Percentiles rank a stretch among this genome's conserved stretches.
These are phyloP conservation scores for Wickerhamomyces chambardii DNA, from an alignment of 805 yeast genomes.

Conservation along the genomic window DNA sequence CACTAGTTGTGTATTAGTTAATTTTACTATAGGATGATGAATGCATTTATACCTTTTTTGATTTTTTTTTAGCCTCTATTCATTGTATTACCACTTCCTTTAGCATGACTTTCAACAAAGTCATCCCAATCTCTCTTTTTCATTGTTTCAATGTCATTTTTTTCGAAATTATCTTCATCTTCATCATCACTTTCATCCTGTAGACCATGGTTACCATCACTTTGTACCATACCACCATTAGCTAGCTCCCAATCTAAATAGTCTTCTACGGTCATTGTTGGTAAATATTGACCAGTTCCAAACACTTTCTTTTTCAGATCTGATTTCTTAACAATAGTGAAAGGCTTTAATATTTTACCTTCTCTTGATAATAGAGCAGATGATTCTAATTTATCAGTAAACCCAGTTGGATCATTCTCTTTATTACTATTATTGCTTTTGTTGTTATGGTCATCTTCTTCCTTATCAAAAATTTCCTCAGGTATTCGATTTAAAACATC, in stretches of 20 bases:
- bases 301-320: conserved; percentile 57
- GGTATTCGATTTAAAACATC: conserved; percentile 48
- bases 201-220: conserved; percentile 29
- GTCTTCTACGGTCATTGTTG: conserved; percentile 93
- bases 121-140: conserved; percentile 89
- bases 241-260: conserved; percentile 77
- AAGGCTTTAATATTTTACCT: conserved; percentile 81
- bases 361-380: conserved; percentile 51
- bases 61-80: conserved; percentile 38
- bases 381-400: conserved; percentile 56
- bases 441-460: conserved; percentile 8
- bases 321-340: conserved; percentile 59
- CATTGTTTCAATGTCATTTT: conserved; percentile 57
- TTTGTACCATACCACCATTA: conserved; percentile 68
- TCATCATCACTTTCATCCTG: conserved; percentile 29
- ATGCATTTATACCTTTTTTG: no score
- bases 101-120: conserved; percentile 76
- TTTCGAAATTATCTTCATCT: conserved; percentile 56
- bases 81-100: conserved; percentile 86
- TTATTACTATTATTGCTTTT: conserved; percentile 4
- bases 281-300: conserved; percentile 89
- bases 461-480: conserved; percentile 11
- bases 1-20: no score
- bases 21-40: no score
- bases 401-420: conserved; percentile 32